phyloP scores from a whole-genome alignment of 768 basidiomycete genomes.

The Amanita fuliginea region DNA sequence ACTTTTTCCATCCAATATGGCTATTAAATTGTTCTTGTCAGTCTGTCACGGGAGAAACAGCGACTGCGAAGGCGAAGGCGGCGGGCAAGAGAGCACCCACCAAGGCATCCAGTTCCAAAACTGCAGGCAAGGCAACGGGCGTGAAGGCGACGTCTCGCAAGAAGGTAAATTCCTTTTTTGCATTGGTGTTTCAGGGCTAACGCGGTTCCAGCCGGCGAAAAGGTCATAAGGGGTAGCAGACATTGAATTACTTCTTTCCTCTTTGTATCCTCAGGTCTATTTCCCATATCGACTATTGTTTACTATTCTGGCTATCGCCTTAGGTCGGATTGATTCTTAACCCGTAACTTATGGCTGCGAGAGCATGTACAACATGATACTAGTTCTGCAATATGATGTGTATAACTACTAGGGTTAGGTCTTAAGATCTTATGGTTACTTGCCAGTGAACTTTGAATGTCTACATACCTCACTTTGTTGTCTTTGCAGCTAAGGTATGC shows the following conservation, averaged over 20 bases:
- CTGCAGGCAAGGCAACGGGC: conserved; percentile 16
- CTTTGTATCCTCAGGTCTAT: conserved; percentile 4
- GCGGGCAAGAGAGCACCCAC: conserved; percentile 26
- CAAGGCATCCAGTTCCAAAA: conserved; percentile 18
- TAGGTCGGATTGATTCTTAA: conserved; percentile 2
- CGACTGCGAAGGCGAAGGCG: conserved; percentile 30
- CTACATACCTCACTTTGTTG: conserved; percentile 7
- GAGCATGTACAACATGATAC: conserved; percentile 5
- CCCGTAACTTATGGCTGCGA: conserved; percentile 2
- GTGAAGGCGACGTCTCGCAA: conserved; percentile 23
- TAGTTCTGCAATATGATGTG: background rate
- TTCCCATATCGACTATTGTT: background rate
- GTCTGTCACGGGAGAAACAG: conserved; percentile 31
- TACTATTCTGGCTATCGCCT: conserved; percentile 1
- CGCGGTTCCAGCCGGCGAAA: background rate
- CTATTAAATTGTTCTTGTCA: conserved; percentile 9
- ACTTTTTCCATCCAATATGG: background rate
- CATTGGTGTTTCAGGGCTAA: background rate
- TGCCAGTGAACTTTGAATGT: background rate
- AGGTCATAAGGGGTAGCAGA: conserved; percentile 1
- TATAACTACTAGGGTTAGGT: conserved; percentile 22
- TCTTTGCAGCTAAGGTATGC: conserved; percentile 51
- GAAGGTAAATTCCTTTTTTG: background rate
- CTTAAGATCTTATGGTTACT: conserved; percentile 5
- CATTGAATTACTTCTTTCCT: background rate